Base-by-base conservation (phyloP, 148 eudicot genomes). In the Cornus suecica region DNA sequence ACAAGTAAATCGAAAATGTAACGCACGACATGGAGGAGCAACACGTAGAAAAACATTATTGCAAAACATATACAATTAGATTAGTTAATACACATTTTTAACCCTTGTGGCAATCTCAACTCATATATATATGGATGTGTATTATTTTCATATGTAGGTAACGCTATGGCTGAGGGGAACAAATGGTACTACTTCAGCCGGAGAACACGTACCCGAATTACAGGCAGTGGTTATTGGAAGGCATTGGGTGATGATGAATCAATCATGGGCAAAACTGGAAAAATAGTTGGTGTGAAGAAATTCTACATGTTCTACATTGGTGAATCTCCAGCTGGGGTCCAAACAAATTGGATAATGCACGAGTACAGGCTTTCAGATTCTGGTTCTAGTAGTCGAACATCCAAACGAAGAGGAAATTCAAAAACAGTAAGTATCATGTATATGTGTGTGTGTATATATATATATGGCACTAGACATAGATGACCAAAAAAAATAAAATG, bases 321-420 rank as follows among this genome's bases (percentile, higher is more conserved):
- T n/a, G 88, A 86, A 54, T 69, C 84, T 26, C 77, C 91, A 2
- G 29, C 76, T 28, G 92, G 87, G 16, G 76, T 70, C 37, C 83
- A 88, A 79, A 90, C 98, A 8, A 90, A 81, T 69, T 94, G 98
- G 95, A 77, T 90, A 27, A 94, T 94, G 98, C 88, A 94, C 32
- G 98, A 94, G 76, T 94, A 84, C 64, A 81, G 90, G 45, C 88
- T 94, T 29, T 84, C 94, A 13, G 91, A 90, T 32, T 69, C 80
- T 28, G 72, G 66, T 34, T 80, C 87, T 10, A 72, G 77, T 11
- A 84, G 84, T 69, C 68, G 84, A 62, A 72, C 86, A 67, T 86
- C 84, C 1, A 82, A 82, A 65, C 78, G 82, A 77, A 83, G 81
- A 80, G 77, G 83, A 62, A 56, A 65, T 25, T 68, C 87, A 34